Percentiles rank a stretch among this genome's conserved stretches.
These are phyloP conservation scores for Alternaria postmessia DNA, from an alignment of 2,329 filamentous ascomycete species.

Conservation along the genomic window DNA sequence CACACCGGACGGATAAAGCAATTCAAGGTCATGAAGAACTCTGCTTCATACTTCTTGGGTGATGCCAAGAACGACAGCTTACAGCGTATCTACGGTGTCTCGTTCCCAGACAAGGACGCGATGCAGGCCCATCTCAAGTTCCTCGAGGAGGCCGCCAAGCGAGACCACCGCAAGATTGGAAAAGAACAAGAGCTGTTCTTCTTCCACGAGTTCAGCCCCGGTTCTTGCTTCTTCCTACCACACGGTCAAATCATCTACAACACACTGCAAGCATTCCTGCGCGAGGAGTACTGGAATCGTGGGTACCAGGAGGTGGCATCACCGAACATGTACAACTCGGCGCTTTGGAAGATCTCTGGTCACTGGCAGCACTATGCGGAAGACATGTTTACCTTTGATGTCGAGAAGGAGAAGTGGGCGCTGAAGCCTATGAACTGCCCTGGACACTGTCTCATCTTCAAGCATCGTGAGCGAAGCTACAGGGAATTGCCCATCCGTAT, in stretches of 20 bases:
- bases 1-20: conserved; percentile 93
- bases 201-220: conserved; percentile 93
- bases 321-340: conserved; percentile 94
- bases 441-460: conserved; percentile 89
- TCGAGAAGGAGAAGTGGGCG: conserved; percentile 84
- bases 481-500: conserved; percentile 89
- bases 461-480: conserved; percentile 83
- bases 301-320: conserved; percentile 95
- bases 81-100: conserved; percentile 95
- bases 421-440: conserved; percentile 99
- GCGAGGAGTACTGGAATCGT: conserved; percentile 88
- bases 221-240: conserved; percentile 89
- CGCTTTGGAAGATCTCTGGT: conserved; percentile 92
- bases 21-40: conserved; percentile 91
- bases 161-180: conserved; percentile 92
- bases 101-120: conserved; percentile 95
- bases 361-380: conserved; percentile 94
- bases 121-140: conserved; percentile 94
- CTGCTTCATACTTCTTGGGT: conserved; percentile 89
- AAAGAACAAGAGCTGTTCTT: conserved; percentile 97
- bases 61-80: conserved; percentile 93
- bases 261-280: conserved; percentile 80
- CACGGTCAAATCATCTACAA: conserved; percentile 96
- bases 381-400: conserved; percentile 89
- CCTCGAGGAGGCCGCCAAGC: conserved; percentile 96